Base-by-base conservation (phyloP, 257 asterid species). In the Solanum rostratum region DNA sequence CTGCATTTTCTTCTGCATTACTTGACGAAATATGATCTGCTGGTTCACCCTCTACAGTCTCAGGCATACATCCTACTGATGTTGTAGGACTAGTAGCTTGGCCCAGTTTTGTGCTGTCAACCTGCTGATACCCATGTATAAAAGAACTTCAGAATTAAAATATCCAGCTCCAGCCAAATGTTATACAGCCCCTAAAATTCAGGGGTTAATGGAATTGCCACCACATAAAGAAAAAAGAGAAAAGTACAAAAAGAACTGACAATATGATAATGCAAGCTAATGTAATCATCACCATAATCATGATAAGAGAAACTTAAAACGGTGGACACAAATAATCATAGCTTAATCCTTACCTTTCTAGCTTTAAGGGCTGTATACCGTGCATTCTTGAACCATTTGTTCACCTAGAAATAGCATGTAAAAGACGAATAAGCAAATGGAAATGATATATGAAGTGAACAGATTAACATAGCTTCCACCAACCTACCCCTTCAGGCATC, bases 321-420 rank as follows among this genome's bases (percentile, higher is more conserved):
- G 15, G 46, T 69, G 49, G 74, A 82, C 55, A 71, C 14, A 70
- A 22, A 80, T 45, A 71, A 22, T 29, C 41, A 62, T 73, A 52
- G 55, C 62, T 46, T 79, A 87, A 14, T 80, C 85, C 90, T 91
- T 88, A 91, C 97, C 93, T 97, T 97, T 92, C 98, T 90, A 63
- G 94, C 94, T 90, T 94, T 95, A 73, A 97, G 92, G n/a, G 99
- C 97, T 24, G 91, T 90, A 91, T 95, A 97, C 81, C 98, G 98
- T 6, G 98, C 93, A 87, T 97, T 97, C 95, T 97, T 97, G 94
- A 97, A 97, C 99, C 98, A 97, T 88, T 97, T 97, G 92, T 94
- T 97, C 71, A 97, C 98, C 99, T 97, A 86, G 88, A 92, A 87
- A 86, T 50, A 74, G 55, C 86, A 81, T 81, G 50, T 24, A 85